phyloP scores from a whole-genome alignment of 129 eudicot genomes.

The Gnaphalium uliginosum region DNA sequence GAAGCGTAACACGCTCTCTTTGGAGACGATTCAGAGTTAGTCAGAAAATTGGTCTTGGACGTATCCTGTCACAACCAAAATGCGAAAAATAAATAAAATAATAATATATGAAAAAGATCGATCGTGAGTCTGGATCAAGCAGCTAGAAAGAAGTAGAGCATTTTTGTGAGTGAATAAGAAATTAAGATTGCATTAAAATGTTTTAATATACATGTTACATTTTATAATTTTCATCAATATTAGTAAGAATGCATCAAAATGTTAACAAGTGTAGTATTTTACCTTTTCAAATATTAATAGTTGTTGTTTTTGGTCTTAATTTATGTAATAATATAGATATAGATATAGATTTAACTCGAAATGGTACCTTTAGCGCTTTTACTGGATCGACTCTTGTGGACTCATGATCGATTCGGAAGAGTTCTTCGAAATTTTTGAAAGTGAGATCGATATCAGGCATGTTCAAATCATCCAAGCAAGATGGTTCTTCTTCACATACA shows the following conservation, averaged over 20 bases:
- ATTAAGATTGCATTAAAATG: too few species aligned
- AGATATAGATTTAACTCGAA: neutral
- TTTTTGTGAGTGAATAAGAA: too few species aligned
- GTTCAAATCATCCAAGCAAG: conserved; percentile 52
- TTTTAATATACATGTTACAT: too few species aligned
- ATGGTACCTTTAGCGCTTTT: conserved; percentile 6
- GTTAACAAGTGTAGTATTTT: too few species aligned
- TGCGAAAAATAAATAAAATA: neutral
- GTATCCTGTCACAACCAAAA: conserved; percentile 31
- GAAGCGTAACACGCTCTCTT: conserved; percentile 26
- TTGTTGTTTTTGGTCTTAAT: too few species aligned
- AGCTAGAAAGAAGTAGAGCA: too few species aligned
- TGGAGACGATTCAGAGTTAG: conserved; percentile 28
- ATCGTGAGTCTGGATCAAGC: too few species aligned
- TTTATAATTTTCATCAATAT: too few species aligned
- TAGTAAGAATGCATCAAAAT: too few species aligned
- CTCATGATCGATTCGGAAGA: conserved; percentile 64
- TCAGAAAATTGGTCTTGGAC: conserved; percentile 24
- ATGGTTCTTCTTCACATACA: conserved; percentile 78
- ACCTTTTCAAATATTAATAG: too few species aligned
- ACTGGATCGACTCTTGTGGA: conserved; percentile 29
- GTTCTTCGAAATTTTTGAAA: conserved; percentile 73
- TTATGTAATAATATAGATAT: too few species aligned
- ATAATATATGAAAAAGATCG: neutral
- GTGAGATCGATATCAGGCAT: conserved; percentile 88